A percentile compares a stretch with the other conserved stretches of the same genome.
Conservation (phyloP, 257 asterid species). For the Cruciata laevipes region DNA sequence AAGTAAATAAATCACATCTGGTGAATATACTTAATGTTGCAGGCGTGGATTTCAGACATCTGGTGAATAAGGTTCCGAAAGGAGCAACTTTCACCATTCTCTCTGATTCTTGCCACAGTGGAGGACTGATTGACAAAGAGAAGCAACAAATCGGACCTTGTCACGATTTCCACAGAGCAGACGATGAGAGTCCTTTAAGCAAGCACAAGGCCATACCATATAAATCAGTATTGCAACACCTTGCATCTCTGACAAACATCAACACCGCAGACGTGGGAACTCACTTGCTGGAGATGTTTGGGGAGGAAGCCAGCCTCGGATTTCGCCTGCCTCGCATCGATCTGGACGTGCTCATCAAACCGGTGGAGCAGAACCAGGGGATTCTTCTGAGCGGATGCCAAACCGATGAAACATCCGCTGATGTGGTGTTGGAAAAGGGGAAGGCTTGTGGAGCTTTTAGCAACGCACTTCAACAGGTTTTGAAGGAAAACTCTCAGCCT, state of each 20-base stretch:
- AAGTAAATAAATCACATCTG: too few species aligned
- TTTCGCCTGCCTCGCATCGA: slow-evolving; percentile 32
- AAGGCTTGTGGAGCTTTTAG: slow-evolving; percentile 71
- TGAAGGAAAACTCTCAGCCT: slow-evolving; percentile 44
- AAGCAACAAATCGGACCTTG: slow-evolving; percentile 74
- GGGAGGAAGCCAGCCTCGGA: slow-evolving; percentile 52
- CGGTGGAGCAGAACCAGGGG: slow-evolving; percentile 60
- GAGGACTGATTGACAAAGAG: slow-evolving; percentile 89
- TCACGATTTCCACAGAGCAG: slow-evolving; percentile 8
- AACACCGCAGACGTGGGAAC: slow-evolving; percentile 42
- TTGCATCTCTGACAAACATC: slow-evolving; percentile 50
- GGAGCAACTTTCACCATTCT: slow-evolving; percentile 74
- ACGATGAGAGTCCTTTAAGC: neutral
- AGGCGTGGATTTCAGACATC: slow-evolving; percentile 70
- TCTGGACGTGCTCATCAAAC: slow-evolving; percentile 22
- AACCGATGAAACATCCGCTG: slow-evolving; percentile 62
- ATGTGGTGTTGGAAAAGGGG: slow-evolving; percentile 30
- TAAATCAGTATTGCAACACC: slow-evolving; percentile 37
- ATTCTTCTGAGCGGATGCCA: slow-evolving; percentile 78
- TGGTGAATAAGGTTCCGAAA: slow-evolving; percentile 60
- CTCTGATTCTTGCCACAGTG: slow-evolving; percentile 89
- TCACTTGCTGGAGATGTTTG: slow-evolving; percentile 57
- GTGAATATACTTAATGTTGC: neutral
- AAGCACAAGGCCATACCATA: slow-evolving; percentile 46
- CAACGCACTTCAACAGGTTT: slow-evolving; percentile 46